Percentiles rank a stretch among this genome's conserved stretches.
Evolutionary conservation across 2,329 filamentous ascomycete species (phyloP).

Genomic region (Aaosphaeria pasadenensis): DNA sequence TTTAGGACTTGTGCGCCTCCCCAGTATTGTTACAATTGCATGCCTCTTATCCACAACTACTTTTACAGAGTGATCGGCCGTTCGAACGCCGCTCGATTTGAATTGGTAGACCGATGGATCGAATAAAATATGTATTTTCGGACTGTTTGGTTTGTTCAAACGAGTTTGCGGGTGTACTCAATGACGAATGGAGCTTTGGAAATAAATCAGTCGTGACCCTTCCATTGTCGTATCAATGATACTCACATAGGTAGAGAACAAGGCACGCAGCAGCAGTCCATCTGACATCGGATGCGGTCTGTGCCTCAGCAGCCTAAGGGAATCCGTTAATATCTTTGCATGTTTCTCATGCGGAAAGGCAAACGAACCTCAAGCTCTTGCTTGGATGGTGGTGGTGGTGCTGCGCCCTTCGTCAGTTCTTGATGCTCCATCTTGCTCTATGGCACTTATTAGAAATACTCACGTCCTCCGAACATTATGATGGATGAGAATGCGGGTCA

Average conservation of each 20-base stretch:
- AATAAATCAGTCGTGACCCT: neutral
- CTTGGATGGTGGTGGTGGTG: conserved; percentile 66
- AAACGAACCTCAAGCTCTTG: conserved; percentile 64
- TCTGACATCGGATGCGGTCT: conserved; percentile 66
- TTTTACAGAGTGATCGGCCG: too few relatives aligned
- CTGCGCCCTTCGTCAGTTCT: conserved; percentile 37
- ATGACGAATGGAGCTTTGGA: conserved; percentile 53
- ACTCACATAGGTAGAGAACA: conserved; percentile 68
- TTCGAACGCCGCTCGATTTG: too few relatives aligned
- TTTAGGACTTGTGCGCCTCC: too few relatives aligned
- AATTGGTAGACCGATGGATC: neutral
- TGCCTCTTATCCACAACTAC: too few relatives aligned
- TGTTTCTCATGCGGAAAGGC: neutral
- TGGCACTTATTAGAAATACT: conserved; percentile 17
- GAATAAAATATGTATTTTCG: neutral
- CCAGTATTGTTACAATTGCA: too few relatives aligned
- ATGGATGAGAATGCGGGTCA: neutral
- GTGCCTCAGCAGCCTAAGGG: conserved; percentile 50
- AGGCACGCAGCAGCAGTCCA: conserved; percentile 63
- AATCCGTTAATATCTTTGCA: neutral
- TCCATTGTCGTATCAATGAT: neutral
- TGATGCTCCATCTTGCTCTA: neutral
- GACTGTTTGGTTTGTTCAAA: conserved; percentile 28
- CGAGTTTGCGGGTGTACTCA: conserved; percentile 52
- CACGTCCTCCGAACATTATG: conserved; percentile 63